Conservation (phyloP, 1,284 basidiomycete genomes). For the Pseudozyma sp. region DNA sequence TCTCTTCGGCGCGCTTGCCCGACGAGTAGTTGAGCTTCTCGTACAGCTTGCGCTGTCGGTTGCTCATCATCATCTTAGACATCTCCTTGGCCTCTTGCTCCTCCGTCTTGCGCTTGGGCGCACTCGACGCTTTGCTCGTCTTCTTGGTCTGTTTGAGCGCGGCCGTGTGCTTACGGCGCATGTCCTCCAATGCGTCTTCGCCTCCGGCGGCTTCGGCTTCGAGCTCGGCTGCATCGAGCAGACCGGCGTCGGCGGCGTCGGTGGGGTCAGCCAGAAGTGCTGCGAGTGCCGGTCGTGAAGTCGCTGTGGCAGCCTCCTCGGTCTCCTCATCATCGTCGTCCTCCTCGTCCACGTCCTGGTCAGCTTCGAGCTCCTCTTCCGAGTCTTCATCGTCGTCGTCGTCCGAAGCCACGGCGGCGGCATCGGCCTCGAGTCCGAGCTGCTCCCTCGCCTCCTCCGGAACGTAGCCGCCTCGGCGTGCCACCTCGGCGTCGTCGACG, state of each 20-base stretch:
- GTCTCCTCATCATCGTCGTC: conserved; percentile 63
- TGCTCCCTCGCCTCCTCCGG: conserved; percentile 68
- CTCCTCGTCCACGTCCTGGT: conserved; percentile 70
- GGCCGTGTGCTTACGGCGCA: conserved; percentile 69
- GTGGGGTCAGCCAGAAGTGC: conserved; percentile 74
- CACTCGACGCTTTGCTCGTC: conserved; percentile 56
- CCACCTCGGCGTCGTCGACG: conserved; percentile 77
- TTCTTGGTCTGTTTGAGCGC: conserved; percentile 61
- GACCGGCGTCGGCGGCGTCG: conserved; percentile 75
- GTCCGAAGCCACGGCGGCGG: conserved; percentile 74
- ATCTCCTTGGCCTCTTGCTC: conserved; percentile 76
- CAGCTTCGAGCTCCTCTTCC: conserved; percentile 56
- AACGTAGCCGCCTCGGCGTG: conserved; percentile 70
- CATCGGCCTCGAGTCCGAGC: conserved; percentile 72
- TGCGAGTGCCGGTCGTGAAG: conserved; percentile 46
- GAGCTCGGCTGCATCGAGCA: conserved; percentile 88
- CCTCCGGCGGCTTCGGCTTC: conserved; percentile 91
- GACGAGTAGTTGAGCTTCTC: conserved; percentile 93
- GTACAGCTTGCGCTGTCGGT: conserved; percentile 94
- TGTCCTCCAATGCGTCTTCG: conserved; percentile 82
- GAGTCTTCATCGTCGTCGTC: conserved; percentile 58
- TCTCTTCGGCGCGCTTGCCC: conserved; percentile 81
- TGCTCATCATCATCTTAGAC: conserved; percentile 99
- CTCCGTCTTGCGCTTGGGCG: conserved; percentile 71
- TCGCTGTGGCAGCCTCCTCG: conserved; percentile 18